These are phyloP conservation scores for Dittrichia graveolens DNA, from an alignment of 129 eudicot genomes.

Conservation along the genomic window DNA sequence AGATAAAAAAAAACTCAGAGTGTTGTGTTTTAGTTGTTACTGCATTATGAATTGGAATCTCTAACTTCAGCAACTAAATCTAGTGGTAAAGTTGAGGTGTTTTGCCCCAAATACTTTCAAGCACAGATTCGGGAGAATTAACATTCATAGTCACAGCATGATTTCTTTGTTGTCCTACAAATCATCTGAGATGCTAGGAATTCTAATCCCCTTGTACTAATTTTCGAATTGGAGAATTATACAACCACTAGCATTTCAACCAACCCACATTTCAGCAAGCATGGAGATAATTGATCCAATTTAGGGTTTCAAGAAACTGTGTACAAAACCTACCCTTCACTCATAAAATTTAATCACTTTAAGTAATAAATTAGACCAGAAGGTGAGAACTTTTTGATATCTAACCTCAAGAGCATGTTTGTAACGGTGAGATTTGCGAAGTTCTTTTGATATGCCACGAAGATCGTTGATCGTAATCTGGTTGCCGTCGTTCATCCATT, in stretches of 20 bases:
- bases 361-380: not conserved
- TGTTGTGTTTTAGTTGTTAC: not conserved
- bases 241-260: slow-evolving; percentile 15
- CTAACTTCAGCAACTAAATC: not conserved
- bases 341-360: not conserved
- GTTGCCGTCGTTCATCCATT: slow-evolving; percentile 78
- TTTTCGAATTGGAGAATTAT: not conserved
- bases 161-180: not conserved
- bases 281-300: not conserved
- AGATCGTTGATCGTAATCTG: slow-evolving; percentile 54
- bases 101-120: not conserved
- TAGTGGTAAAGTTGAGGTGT: not conserved
- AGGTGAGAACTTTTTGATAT: not conserved
- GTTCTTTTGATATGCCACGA: slow-evolving; percentile 69
- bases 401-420: slow-evolving; percentile 97
- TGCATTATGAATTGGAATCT: not conserved
- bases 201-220: not conserved
- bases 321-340: not conserved
- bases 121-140: not conserved
- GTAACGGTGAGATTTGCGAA: slow-evolving; percentile 66
- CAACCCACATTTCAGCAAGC: not conserved
- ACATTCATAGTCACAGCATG: not conserved
- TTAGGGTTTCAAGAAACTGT: slow-evolving; percentile 16
- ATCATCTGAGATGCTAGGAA: not conserved
- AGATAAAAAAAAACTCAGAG: not conserved